Percentiles rank a stretch among this genome's conserved stretches.
Conservation (phyloP, 495 filamentous ascomycete species). For the Trichoderma erinaceum region DNA sequence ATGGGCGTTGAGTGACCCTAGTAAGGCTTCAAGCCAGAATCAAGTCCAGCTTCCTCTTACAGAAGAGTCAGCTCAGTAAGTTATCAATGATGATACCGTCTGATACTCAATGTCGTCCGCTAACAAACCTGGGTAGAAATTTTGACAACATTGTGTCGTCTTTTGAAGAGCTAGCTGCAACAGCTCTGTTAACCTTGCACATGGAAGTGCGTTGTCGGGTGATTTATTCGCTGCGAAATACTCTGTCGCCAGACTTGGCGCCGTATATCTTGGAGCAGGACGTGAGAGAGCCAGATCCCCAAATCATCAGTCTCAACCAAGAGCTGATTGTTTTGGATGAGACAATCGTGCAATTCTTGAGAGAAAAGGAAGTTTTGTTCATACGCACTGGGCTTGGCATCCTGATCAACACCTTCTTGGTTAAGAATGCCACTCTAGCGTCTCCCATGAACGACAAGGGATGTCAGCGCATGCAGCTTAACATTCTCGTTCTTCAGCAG, state of each 20-base stretch:
- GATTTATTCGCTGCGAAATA: constrained; percentile 57
- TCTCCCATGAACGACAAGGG: constrained; percentile 54
- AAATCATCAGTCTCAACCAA: constrained; percentile 69
- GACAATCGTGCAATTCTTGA: constrained; percentile 63
- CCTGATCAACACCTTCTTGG: constrained; percentile 38
- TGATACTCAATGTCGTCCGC: not conserved
- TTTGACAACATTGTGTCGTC: constrained; percentile 83
- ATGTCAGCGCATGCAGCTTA: constrained; percentile 74
- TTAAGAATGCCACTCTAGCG: constrained; percentile 37
- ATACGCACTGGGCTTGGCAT: constrained; percentile 62
- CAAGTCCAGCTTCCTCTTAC: constrained; percentile 87
- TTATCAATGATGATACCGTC: constrained; percentile 15
- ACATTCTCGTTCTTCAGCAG: constrained; percentile 90
- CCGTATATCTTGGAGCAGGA: constrained; percentile 69
- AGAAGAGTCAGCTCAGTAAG: constrained; percentile 68
- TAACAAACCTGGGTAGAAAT: constrained; percentile 35
- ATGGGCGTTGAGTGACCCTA: constrained; percentile 70
- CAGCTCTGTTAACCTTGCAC: constrained; percentile 75
- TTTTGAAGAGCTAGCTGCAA: constrained; percentile 68
- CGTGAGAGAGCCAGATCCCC: constrained; percentile 71
- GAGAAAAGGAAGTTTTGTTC: constrained; percentile 58
- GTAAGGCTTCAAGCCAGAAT: constrained; percentile 39
- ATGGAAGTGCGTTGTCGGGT: constrained; percentile 79
- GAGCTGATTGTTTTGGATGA: constrained; percentile 81
- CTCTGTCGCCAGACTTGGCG: constrained; percentile 47